A percentile compares a stretch with the other conserved stretches of the same genome.
Evolutionary conservation across 176 grass and related monocot genomes (phyloP).

Genomic region (Tillandsia fasciculata): DNA sequence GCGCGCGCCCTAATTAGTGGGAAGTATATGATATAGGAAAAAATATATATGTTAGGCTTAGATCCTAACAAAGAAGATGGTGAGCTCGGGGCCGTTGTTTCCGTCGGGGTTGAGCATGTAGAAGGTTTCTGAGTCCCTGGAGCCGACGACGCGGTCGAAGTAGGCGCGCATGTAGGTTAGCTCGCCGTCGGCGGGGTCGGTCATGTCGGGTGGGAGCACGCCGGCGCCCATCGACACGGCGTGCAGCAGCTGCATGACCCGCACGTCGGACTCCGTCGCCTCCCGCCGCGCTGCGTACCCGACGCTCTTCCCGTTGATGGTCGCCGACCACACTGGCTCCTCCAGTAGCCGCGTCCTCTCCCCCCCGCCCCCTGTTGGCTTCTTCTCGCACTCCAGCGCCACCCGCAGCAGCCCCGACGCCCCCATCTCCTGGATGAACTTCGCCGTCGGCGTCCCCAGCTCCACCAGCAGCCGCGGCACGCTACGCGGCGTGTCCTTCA

Average conservation of each 20-base stretch:
- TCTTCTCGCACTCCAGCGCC: conserved; percentile 88
- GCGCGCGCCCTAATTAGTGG: too few species aligned
- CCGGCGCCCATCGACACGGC: conserved; percentile 84
- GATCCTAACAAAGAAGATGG: conserved; percentile 80
- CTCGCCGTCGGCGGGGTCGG: conserved; percentile 53
- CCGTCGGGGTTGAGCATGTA: conserved; percentile 89
- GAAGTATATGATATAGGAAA: too few species aligned
- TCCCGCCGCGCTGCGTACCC: conserved; percentile 58
- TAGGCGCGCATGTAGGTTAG: conserved; percentile 72
- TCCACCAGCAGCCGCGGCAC: conserved; percentile 55
- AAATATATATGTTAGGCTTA: conserved; percentile 1
- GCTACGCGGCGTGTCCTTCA: conserved; percentile 17
- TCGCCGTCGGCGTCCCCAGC: conserved; percentile 47
- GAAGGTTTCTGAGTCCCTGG: conserved; percentile 81
- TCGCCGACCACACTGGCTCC: conserved; percentile 57
- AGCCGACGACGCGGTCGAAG: conserved; percentile 73
- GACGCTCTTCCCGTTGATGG: conserved; percentile 68
- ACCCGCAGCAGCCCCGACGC: conserved; percentile 50
- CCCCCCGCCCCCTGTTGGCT: conserved; percentile 5
- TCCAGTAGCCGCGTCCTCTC: conserved; percentile 30
- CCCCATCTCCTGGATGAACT: conserved; percentile 87
- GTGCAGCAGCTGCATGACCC: conserved; percentile 65
- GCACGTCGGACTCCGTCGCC: conserved; percentile 46
- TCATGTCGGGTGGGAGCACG: conserved; percentile 61
- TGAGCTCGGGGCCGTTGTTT: conserved; percentile 52